Percentiles rank a stretch among this genome's conserved stretches.
phyloP scores from a whole-genome alignment of 148 eudicot species.

The Rhododendron kiyosumense region DNA sequence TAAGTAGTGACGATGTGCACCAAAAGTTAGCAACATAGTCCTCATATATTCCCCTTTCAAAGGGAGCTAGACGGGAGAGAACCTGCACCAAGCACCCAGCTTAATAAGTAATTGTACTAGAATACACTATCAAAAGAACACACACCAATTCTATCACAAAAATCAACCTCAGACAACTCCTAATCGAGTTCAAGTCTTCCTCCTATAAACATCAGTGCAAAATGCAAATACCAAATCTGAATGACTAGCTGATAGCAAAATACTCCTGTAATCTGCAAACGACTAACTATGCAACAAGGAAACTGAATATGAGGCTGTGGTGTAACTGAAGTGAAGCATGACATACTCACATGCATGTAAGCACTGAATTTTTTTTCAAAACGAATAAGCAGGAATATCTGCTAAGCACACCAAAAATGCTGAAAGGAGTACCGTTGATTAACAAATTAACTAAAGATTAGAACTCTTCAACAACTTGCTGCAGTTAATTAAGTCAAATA shows the following conservation, averaged over 20 bases:
- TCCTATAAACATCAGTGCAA: neutral
- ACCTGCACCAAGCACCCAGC: conserved; percentile 43
- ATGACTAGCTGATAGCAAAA: neutral
- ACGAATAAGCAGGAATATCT: neutral
- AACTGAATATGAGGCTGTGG: neutral
- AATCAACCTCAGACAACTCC: neutral
- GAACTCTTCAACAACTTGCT: neutral
- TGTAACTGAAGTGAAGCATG: neutral
- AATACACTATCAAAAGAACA: conserved; percentile 5
- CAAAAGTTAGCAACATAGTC: conserved; percentile 97
- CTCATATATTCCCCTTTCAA: conserved; percentile 87
- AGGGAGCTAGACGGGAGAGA: conserved; percentile 87
- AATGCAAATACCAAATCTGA: neutral
- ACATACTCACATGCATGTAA: neutral
- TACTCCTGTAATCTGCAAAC: neutral
- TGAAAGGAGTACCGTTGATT: neutral
- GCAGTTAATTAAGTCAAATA: neutral
- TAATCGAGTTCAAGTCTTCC: neutral
- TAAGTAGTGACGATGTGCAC: conserved; percentile 72
- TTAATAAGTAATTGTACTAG: neutral
- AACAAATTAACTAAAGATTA: neutral
- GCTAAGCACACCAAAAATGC: neutral
- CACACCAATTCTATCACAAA: neutral
- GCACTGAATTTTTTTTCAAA: neutral
- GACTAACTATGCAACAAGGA: neutral